Evolutionary conservation across 805 yeast species (phyloP).

Genomic region (Zygoascus ofunaensis): DNA sequence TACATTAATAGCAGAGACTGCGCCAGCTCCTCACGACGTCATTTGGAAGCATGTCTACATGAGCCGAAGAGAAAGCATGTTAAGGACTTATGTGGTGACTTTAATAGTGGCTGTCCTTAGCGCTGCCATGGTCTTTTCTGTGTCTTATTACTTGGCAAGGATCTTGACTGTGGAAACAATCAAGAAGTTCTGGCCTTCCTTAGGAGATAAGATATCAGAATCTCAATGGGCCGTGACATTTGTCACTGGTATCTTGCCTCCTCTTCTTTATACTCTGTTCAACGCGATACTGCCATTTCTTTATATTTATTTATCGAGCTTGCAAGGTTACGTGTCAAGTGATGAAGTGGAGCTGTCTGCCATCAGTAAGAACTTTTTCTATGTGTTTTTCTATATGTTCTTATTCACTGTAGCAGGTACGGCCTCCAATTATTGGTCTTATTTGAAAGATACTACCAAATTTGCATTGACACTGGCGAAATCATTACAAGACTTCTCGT

Average conservation of each 20-base stretch:
- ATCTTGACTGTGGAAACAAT: slow-evolving; percentile 73
- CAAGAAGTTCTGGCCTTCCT: slow-evolving; percentile 68
- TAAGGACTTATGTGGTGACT: slow-evolving; percentile 57
- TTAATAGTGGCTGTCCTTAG: slow-evolving; percentile 58
- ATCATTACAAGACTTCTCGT: slow-evolving; percentile 66
- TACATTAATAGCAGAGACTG: slow-evolving; percentile 69
- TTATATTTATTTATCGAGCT: slow-evolving; percentile 70
- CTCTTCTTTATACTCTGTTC: slow-evolving; percentile 78
- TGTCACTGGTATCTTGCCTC: slow-evolving; percentile 84
- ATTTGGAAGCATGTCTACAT: slow-evolving; percentile 87
- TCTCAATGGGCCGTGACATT: slow-evolving; percentile 67
- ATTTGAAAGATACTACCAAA: slow-evolving; percentile 79
- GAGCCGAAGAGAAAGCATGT: slow-evolving; percentile 60
- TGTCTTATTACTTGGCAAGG: slow-evolving; percentile 45
- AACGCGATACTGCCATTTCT: slow-evolving; percentile 78
- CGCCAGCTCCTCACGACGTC: slow-evolving; percentile 95
- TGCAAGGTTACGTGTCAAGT: slow-evolving; percentile 84
- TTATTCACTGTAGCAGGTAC: slow-evolving; percentile 91
- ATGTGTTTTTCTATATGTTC: slow-evolving; percentile 87
- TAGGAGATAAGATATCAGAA: slow-evolving; percentile 57
- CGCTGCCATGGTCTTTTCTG: slow-evolving; percentile 65
- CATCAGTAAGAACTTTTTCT: slow-evolving; percentile 88
- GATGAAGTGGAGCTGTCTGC: slow-evolving; percentile 89
- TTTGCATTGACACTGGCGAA: slow-evolving; percentile 81
- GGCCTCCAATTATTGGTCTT: slow-evolving; percentile 70